A percentile compares a stretch with the other conserved stretches of the same genome.
Evolutionary conservation across 495 filamentous ascomycete genomes (phyloP).

Genomic region (Pseudotulostoma volvatum): DNA sequence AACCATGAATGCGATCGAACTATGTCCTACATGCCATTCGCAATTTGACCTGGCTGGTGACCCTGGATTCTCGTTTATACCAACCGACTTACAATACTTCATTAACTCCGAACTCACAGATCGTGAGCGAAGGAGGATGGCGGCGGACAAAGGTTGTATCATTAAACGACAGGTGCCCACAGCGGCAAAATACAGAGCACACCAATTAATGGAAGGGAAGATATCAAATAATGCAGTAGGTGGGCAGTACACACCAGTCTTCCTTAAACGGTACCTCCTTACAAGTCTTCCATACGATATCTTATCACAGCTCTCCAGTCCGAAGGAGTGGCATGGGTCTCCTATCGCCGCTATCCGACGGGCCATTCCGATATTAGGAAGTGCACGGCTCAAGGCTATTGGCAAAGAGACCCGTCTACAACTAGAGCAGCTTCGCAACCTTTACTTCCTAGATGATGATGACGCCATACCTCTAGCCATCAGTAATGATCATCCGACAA

Average conservation of each 20-base stretch:
- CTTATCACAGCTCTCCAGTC: no score
- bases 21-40: constrained; percentile 4
- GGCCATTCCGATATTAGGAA: constrained; percentile 1
- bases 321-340: not conserved
- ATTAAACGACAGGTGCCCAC: not conserved
- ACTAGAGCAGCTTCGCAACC: not conserved
- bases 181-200: not conserved
- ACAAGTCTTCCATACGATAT: no score
- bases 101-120: constrained; percentile 8
- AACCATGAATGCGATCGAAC: constrained; percentile 3
- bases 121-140: constrained; percentile 1
- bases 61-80: constrained; percentile 5
- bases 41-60: constrained; percentile 1
- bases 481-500: no score
- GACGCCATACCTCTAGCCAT: no score
- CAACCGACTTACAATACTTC: constrained; percentile 5
- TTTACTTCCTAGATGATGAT: no score
- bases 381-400: not conserved
- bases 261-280: no score
- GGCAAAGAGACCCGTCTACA: not conserved
- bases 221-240: not conserved
- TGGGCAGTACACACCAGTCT: not conserved
- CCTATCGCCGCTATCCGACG: not conserved
- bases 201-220: no score
- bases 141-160: not conserved